phyloP scores from a whole-genome alignment of 768 basidiomycete genomes.

The Rhizopogon vesiculosus region DNA sequence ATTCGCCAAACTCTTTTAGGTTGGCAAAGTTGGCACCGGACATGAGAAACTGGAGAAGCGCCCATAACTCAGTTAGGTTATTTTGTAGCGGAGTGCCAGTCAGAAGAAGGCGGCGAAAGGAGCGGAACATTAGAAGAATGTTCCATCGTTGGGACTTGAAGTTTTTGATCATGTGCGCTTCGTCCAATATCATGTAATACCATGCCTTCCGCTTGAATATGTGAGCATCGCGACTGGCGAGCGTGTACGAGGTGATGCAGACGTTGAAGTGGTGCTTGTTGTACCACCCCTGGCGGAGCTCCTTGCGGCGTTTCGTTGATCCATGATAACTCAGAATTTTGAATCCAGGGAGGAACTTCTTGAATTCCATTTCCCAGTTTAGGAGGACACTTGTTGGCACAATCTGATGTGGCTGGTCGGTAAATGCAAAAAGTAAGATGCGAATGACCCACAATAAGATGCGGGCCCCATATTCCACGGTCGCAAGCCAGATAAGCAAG shows the following conservation, averaged over 20 bases:
- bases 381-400: conserved; percentile 91
- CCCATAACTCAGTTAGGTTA: conserved; percentile 95
- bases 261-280: conserved; percentile 89
- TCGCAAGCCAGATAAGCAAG: conserved; percentile 91
- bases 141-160: conserved; percentile 94
- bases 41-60: conserved; percentile 91
- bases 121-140: conserved; percentile 82
- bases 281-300: conserved; percentile 87
- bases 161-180: conserved; percentile 98
- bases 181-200: conserved; percentile 96
- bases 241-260: conserved; percentile 90
- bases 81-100: conserved; percentile 98
- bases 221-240: conserved; percentile 87
- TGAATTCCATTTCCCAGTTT: conserved; percentile 98
- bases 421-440: not conserved
- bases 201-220: conserved; percentile 90
- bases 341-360: conserved; percentile 91
- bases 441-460: conserved; percentile 63
- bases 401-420: conserved; percentile 42
- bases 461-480: conserved; percentile 88
- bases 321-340: conserved; percentile 89
- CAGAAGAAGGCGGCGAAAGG: conserved; percentile 79
- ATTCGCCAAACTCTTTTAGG: conserved; percentile 89
- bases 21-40: conserved; percentile 86
- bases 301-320: conserved; percentile 80